Evolutionary conservation across 129 eudicot genomes (phyloP), one percentile per base, ranked within the genome.

Genomic region (Mikania micrantha): DNA sequence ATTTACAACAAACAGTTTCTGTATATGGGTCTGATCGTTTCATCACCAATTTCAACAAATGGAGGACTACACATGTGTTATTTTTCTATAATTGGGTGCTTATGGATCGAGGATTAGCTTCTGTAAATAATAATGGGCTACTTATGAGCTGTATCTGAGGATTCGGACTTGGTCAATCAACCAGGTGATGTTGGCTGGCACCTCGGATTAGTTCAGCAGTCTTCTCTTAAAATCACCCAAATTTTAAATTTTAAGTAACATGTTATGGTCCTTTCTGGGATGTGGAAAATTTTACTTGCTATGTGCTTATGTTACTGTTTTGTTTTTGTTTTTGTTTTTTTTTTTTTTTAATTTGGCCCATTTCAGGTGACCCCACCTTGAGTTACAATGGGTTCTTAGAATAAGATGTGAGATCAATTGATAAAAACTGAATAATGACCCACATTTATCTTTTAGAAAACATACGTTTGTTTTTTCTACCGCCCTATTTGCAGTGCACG

Each of bases 181-280:
- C 75, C 87, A 85, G 70, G 85, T 84, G 15, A 48, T 76, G 63
- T 77, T 89, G 84, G 80, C 69, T 27, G 90, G 78, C 69, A 66
- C 71, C 70, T 74, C 77, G 66, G 70, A 76, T 64, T 74, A 76
- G 83, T 86, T 85, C 21, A 74, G 63, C 28, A n/a, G 2, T 5
- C n/a, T 44, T 44, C 4, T 13, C 6, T 44, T 1, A 4, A 44
- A 9, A 9, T 40, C 45, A 9, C 36, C 36, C 36, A 11, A 38
- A 38, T 6, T 38, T 38, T 0, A 5, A 38, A 11, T 38, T 48
- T 48, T 48, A 3, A 48, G 56, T 10, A 13, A 15, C 49, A 15
- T 42, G 19, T 42, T 12, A 28, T 4, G 32, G n/a, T n/a, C n/a
- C n/a, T n/a, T n/a, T n/a, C n/a, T n/a, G n/a, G n/a, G n/a, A n/a